Evolutionary conservation across 2,329 filamentous ascomycete genomes (phyloP).

Genomic region (Colletotrichum acutatum): DNA sequence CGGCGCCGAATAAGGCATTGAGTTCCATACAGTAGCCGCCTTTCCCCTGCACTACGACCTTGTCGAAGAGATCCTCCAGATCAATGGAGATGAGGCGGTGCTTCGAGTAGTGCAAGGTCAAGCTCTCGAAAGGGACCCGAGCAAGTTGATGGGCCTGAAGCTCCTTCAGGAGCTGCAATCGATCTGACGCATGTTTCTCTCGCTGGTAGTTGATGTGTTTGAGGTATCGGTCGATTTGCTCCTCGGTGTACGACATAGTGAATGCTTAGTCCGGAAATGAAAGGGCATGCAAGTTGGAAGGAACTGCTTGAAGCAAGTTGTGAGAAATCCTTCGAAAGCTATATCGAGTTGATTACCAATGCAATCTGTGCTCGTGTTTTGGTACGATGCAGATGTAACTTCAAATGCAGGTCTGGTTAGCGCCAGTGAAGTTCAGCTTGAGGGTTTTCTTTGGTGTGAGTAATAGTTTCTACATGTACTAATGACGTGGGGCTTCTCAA

Average conservation of each 20-base stretch:
- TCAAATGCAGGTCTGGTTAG: not conserved
- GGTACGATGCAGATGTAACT: not conserved
- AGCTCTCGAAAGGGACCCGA: constrained; percentile 64
- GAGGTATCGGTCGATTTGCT: constrained; percentile 45
- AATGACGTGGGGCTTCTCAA: not conserved
- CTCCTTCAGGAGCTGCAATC: constrained; percentile 44
- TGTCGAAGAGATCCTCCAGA: constrained; percentile 54
- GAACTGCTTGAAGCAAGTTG: too few relatives aligned
- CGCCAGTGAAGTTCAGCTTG: not conserved
- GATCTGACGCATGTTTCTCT: constrained; percentile 37
- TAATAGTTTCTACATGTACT: not conserved
- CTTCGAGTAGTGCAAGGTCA: constrained; percentile 61
- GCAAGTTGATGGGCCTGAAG: constrained; percentile 56
- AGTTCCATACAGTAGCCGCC: constrained; percentile 68
- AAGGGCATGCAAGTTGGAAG: not conserved
- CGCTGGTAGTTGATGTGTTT: constrained; percentile 42
- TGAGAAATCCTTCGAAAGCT: not conserved
- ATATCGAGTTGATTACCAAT: not conserved
- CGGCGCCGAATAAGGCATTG: constrained; percentile 56
- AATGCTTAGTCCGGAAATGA: not conserved
- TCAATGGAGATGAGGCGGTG: constrained; percentile 50
- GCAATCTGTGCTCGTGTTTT: not conserved
- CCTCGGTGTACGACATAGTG: constrained; percentile 38
- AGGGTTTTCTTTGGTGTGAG: not conserved
- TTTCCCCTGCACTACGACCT: constrained; percentile 55